Evolutionary conservation across 2,329 filamentous ascomycete genomes (phyloP).

Genomic region (Epichloe brachyelytri): DNA sequence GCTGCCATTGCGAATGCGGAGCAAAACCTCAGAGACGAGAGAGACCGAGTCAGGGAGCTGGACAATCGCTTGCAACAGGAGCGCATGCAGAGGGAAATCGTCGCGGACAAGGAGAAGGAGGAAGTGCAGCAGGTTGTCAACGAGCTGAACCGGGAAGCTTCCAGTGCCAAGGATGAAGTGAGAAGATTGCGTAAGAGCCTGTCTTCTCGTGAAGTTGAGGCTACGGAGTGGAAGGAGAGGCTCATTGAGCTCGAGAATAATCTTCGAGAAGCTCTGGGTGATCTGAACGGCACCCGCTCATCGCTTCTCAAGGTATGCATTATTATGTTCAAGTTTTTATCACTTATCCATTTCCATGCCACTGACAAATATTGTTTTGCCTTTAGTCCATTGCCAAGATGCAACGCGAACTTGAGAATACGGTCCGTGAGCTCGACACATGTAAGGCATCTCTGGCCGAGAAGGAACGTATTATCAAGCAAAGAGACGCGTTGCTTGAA

Average conservation of each 20-base stretch:
- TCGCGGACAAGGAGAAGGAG: slow-evolving; percentile 82
- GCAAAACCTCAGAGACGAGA: slow-evolving; percentile 69
- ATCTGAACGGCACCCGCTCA: slow-evolving; percentile 73
- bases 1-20: slow-evolving; percentile 69
- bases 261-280: slow-evolving; percentile 73
- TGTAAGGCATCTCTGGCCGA: slow-evolving; percentile 70
- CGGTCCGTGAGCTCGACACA: slow-evolving; percentile 67
- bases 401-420: slow-evolving; percentile 76
- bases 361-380: too few species aligned
- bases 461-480: slow-evolving; percentile 80
- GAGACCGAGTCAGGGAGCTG: slow-evolving; percentile 59
- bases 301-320: slow-evolving; percentile 61
- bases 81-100: slow-evolving; percentile 71
- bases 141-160: slow-evolving; percentile 77
- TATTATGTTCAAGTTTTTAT: neutral
- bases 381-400: slow-evolving; percentile 67
- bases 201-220: slow-evolving; percentile 74
- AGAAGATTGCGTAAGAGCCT: slow-evolving; percentile 72
- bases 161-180: slow-evolving; percentile 72
- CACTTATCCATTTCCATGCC: too few species aligned
- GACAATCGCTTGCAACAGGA: slow-evolving; percentile 68
- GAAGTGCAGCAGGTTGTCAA: slow-evolving; percentile 90
- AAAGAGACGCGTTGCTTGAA: slow-evolving; percentile 79
- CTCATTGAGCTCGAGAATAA: slow-evolving; percentile 83
- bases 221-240: slow-evolving; percentile 80